phyloP scores from a whole-genome alignment of 2,329 filamentous ascomycete species.

The Mariannaea elegans region DNA sequence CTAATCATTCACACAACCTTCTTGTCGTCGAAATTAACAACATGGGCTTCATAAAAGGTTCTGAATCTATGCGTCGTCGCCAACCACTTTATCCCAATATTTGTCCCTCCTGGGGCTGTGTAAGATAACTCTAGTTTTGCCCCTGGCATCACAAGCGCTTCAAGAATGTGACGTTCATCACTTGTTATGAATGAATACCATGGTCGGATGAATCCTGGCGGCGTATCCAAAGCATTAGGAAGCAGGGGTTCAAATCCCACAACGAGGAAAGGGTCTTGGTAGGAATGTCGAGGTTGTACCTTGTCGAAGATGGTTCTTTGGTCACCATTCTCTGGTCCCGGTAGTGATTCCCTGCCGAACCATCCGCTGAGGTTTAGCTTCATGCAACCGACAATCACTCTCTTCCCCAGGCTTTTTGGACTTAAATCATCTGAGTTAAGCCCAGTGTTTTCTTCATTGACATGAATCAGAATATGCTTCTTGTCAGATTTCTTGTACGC shows the following conservation, averaged over 20 bases:
- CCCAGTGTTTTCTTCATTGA: background rate
- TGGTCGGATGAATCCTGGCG: background rate
- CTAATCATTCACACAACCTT: too few species aligned
- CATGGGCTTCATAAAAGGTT: background rate
- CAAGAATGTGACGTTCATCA: background rate
- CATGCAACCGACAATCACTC: background rate
- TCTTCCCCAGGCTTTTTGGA: background rate
- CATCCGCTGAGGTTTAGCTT: background rate
- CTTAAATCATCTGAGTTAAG: background rate
- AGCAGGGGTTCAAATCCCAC: slow-evolving; percentile 2
- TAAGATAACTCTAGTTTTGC: background rate
- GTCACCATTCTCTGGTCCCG: too few species aligned
- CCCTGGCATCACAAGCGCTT: background rate
- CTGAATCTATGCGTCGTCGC: background rate
- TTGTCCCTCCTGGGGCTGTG: background rate
- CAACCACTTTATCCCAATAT: background rate
- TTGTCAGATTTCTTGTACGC: background rate
- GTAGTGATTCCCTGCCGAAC: background rate
- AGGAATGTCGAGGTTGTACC: background rate
- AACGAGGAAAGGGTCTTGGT: background rate
- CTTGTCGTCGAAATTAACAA: too few species aligned
- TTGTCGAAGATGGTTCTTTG: background rate
- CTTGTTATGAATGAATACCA: background rate
- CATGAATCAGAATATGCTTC: background rate
- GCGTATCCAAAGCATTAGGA: background rate